Base-by-base conservation (phyloP, 2,329 filamentous ascomycete genomes). In the Apiospora aurea region DNA sequence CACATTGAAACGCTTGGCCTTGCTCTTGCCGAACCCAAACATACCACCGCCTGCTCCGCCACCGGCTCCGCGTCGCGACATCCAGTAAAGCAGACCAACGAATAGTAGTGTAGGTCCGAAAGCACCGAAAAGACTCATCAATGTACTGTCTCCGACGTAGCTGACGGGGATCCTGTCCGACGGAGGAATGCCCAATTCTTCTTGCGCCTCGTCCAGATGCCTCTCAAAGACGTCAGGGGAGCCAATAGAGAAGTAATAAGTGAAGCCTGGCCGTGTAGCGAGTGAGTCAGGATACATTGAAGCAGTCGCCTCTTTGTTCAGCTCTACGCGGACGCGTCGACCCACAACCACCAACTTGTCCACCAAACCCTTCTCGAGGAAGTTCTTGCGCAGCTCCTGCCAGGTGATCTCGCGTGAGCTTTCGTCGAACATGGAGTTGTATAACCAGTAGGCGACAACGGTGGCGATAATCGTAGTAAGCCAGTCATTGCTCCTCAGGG, bases 1-100 rank as follows among this genome's bases (percentile, higher is more conserved):
- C 77, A 98, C 95, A 82, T 98, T 99, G 87, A 98, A 99, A 79
- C 94, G 93, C 87, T 97, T 98, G 38, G 96, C 96, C 78, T 94
- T 92, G 83, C 95, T 98, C 88, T 96, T 96, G 77, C 95, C 94
- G 84, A 99, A 97, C 76, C 95, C 95, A 80, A 99, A 99, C 79
- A 98, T 93, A 75, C 95, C 94, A 78, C 92, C 89, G 72, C 90
- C 91, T 74, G 87, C 90, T 73, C 90, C 90, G 70, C 90, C 90
- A 70, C 90, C 89, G 72, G 94, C 74, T 4, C 77, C 94, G 78
- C 94, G 91, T 75, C 93, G 88, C 71, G 93, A 93, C 70, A 95
- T 87, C 87, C 90, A 98, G 81, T 93, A 89, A 70, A 98, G 89
- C 72, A 94, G 89, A 76, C 93, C 95, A 73, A 98, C 91, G 77